These are phyloP conservation scores for Nectriaceae sp. DNA, from an alignment of 2,329 filamentous ascomycete genomes.

Conservation along the genomic window DNA sequence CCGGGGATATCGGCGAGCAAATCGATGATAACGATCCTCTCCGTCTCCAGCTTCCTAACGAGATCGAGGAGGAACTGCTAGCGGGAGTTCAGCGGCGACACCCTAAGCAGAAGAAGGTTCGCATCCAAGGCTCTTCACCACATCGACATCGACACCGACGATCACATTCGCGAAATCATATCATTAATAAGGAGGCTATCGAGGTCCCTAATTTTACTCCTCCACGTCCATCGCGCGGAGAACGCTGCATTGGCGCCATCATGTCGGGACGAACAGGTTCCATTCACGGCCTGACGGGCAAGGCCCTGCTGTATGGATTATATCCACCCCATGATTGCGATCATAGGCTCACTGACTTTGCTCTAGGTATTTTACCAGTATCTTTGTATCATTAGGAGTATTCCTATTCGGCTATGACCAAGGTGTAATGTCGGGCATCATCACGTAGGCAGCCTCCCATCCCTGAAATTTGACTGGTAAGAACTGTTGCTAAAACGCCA, in stretches of 20 bases:
- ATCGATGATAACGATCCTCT: slow-evolving; percentile 80
- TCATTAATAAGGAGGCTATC: slow-evolving; percentile 75
- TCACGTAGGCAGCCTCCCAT: slow-evolving; percentile 52
- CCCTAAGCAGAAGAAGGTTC: slow-evolving; percentile 62
- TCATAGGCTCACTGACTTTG: slow-evolving; percentile 16
- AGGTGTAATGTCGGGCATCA: slow-evolving; percentile 80
- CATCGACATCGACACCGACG: slow-evolving; percentile 36
- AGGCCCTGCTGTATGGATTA: slow-evolving; percentile 76
- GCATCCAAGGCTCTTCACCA: slow-evolving; percentile 58
- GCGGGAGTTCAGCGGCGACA: slow-evolving; percentile 50
- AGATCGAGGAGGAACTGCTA: slow-evolving; percentile 64
- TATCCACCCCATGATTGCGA: neutral
- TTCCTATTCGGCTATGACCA: slow-evolving; percentile 91
- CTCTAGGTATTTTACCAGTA: slow-evolving; percentile 86
- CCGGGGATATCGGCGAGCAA: slow-evolving; percentile 92
- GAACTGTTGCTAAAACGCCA: slow-evolving; percentile 22
- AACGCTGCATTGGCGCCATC: slow-evolving; percentile 75
- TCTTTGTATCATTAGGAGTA: slow-evolving; percentile 83
- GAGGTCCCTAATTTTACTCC: slow-evolving; percentile 71
- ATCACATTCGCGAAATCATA: slow-evolving; percentile 32
- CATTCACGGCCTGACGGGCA: slow-evolving; percentile 92
- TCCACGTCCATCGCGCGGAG: slow-evolving; percentile 63
- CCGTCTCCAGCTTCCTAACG: slow-evolving; percentile 66
- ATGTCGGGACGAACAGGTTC: slow-evolving; percentile 80
- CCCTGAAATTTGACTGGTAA: neutral